A percentile compares a stretch with the other conserved stretches of the same genome.
phyloP scores from a whole-genome alignment of 306 rosid genomes.

The Cercis canadensis region DNA sequence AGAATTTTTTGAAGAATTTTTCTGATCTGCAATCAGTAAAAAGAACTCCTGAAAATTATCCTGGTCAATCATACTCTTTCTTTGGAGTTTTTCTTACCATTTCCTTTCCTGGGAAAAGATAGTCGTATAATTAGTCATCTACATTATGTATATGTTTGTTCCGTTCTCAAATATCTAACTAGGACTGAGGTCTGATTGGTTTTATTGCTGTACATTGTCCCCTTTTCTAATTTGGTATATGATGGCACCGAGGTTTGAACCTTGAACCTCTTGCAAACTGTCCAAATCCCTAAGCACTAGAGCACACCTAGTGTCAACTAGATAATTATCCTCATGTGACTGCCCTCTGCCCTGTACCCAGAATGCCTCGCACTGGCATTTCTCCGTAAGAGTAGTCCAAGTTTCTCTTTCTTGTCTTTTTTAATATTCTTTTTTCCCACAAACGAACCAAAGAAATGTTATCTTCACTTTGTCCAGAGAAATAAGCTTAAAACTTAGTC shows the following conservation, averaged over 20 bases:
- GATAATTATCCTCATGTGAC: background rate
- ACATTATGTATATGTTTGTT: background rate
- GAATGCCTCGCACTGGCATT: background rate
- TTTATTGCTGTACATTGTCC: background rate
- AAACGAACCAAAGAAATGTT: background rate
- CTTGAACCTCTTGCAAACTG: no score
- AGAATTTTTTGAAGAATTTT: conserved; percentile 11
- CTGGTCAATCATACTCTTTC: background rate
- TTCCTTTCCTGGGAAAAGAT: background rate
- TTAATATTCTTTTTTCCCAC: background rate
- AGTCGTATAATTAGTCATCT: background rate
- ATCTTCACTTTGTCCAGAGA: background rate
- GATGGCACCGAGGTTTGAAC: no score
- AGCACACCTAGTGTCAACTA: background rate
- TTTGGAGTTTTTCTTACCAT: background rate
- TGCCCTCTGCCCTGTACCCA: background rate
- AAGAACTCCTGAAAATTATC: background rate
- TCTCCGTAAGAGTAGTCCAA: background rate
- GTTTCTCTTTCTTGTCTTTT: background rate
- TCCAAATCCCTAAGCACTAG: no score
- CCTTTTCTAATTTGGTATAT: no score
- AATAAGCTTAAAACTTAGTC: background rate
- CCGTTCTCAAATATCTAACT: background rate
- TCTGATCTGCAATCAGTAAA: background rate
- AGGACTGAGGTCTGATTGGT: background rate